Conservation (phyloP, 495 filamentous ascomycete genomes). For the Lindgomyces ingoldianus region DNA sequence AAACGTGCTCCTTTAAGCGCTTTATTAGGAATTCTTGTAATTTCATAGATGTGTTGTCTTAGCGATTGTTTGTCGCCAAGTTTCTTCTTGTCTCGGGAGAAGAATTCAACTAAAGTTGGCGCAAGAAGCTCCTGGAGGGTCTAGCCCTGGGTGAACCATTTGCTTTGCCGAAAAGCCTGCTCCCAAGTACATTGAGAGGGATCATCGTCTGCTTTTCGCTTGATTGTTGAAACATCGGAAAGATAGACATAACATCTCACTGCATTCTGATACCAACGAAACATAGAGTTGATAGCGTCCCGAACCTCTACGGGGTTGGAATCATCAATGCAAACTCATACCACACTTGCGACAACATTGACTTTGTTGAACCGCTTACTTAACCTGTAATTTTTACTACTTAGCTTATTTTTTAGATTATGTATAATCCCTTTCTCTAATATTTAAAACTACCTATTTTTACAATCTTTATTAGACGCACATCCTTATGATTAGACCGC, state of each 20-base stretch:
- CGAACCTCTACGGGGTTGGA: not conserved
- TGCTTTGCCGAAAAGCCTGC: too few species aligned
- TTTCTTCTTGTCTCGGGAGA: conserved; percentile 9
- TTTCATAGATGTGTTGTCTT: conserved; percentile 14
- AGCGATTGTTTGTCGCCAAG: conserved; percentile 22
- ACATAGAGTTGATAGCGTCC: not conserved
- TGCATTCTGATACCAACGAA: not conserved
- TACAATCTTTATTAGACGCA: not conserved
- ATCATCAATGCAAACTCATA: not conserved
- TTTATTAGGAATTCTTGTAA: not conserved
- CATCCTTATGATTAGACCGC: not conserved
- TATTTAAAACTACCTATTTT: not conserved
- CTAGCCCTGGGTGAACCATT: too few species aligned
- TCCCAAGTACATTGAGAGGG: too few species aligned
- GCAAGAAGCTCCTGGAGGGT: conserved; percentile 25
- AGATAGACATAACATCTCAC: not conserved
- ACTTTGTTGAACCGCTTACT: not conserved
- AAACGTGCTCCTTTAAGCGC: not conserved
- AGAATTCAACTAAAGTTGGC: conserved; percentile 26
- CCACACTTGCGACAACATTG: not conserved
- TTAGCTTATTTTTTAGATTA: not conserved
- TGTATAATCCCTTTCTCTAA: not conserved
- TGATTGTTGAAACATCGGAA: conserved; percentile 8
- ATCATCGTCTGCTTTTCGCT: too few species aligned
- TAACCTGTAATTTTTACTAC: not conserved